Evolutionary conservation across 164 flowering plant genomes (phyloP).

Genomic region (Vitis rupestris): DNA sequence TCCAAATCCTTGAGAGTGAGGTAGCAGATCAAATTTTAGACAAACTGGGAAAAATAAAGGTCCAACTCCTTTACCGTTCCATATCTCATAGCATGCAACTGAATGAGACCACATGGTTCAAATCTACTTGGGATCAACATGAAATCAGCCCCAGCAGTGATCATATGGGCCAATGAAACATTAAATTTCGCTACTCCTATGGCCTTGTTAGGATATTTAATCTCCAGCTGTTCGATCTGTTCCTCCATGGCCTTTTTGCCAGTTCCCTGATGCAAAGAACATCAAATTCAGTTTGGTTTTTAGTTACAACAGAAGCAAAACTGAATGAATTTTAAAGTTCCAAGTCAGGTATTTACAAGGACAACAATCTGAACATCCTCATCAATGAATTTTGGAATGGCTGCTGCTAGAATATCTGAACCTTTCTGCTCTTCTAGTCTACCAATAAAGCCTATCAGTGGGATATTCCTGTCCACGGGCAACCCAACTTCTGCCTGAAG

Average conservation of each 20-base stretch:
- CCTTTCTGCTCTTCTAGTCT: slow-evolving; percentile 98
- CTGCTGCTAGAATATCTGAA: slow-evolving; percentile 80
- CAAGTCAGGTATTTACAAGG: slow-evolving; percentile 48
- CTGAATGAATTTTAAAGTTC: no score
- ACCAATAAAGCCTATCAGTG: slow-evolving; percentile 90
- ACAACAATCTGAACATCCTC: slow-evolving; percentile 70
- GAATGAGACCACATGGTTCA: slow-evolving; percentile 98
- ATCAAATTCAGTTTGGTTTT: not conserved
- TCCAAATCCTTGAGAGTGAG: no score
- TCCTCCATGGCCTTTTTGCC: slow-evolving; percentile 85
- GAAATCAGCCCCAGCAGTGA: slow-evolving; percentile 81
- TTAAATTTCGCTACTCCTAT: slow-evolving; percentile 86
- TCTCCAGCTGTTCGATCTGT: slow-evolving; percentile 70
- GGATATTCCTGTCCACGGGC: slow-evolving; percentile 69
- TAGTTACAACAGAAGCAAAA: no score
- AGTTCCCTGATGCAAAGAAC: slow-evolving; percentile 57
- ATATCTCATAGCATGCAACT: slow-evolving; percentile 85
- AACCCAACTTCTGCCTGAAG: slow-evolving; percentile 93
- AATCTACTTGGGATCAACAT: slow-evolving; percentile 84
- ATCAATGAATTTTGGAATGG: slow-evolving; percentile 58
- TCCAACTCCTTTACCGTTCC: slow-evolving; percentile 61
- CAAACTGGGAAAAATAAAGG: no score
- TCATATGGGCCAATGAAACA: slow-evolving; percentile 82
- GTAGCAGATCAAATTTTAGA: no score
- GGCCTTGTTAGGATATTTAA: slow-evolving; percentile 62